A percentile compares a stretch with the other conserved stretches of the same genome.
Conservation (phyloP, 1,139 yeast species). For the Candida neerlandica region DNA sequence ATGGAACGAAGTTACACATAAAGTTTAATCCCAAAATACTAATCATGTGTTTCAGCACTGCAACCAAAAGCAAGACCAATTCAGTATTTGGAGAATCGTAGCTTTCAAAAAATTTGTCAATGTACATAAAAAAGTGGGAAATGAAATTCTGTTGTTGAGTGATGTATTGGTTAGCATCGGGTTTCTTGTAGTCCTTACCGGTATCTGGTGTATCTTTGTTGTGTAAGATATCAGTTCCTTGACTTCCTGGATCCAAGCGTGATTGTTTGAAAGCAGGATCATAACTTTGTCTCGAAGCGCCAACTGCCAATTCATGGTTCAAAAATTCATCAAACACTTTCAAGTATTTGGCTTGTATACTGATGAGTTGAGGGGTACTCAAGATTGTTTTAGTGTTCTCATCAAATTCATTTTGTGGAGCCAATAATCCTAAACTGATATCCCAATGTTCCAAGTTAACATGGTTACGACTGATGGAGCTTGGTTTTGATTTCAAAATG, state of each 20-base stretch:
- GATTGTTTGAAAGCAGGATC: constrained; percentile 12
- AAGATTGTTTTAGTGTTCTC: constrained; percentile 19
- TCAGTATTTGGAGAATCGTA: constrained; percentile 26
- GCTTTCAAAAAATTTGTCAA: constrained; percentile 33
- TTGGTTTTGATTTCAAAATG: constrained; percentile 31
- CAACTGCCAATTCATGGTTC: constrained; percentile 30
- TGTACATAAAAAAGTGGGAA: constrained; percentile 34
- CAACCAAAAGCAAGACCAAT: constrained; percentile 26
- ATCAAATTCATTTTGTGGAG: constrained; percentile 28
- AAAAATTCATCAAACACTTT: constrained; percentile 38
- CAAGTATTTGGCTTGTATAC: constrained; percentile 37
- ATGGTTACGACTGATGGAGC: constrained; percentile 41
- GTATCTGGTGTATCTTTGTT: constrained; percentile 18
- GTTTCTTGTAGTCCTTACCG: constrained; percentile 28
- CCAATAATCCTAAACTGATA: constrained; percentile 36
- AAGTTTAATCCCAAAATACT: constrained; percentile 49
- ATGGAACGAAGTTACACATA: constrained; percentile 48
- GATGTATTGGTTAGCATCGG: constrained; percentile 43
- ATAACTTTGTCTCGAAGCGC: constrained; percentile 7
- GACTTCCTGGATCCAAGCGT: constrained; percentile 13
- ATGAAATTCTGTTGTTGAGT: constrained; percentile 39
- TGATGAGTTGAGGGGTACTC: constrained; percentile 26
- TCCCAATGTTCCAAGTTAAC: constrained; percentile 51
- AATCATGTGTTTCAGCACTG: constrained; percentile 31
- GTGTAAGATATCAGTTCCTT: constrained; percentile 11